Evolutionary conservation across 106 monocot genomes (phyloP).

Genomic region (Narthecium ossifragum): DNA sequence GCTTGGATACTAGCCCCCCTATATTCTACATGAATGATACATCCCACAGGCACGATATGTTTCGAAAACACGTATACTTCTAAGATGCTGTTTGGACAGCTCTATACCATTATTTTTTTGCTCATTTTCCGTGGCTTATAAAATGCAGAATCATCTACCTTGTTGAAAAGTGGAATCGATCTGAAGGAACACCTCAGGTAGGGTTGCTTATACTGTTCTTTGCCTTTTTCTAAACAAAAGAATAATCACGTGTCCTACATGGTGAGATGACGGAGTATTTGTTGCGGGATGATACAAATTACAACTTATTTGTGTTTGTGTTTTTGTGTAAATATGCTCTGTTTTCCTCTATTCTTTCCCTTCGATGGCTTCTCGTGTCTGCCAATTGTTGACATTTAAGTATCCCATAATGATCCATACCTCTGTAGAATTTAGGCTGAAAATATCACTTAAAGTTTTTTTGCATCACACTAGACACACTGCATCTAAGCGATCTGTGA

Average conservation of each 20-base stretch:
- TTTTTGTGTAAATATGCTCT: background rate
- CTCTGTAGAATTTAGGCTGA: no score
- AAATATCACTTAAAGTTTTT: no score
- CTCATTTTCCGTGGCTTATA: background rate
- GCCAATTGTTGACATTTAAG: background rate
- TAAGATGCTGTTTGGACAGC: background rate
- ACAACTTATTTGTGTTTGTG: background rate
- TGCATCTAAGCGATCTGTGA: no score
- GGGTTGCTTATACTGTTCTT: background rate
- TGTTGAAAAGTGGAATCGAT: conserved; percentile 84
- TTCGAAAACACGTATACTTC: background rate
- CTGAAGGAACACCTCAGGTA: conserved; percentile 83
- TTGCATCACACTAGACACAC: no score
- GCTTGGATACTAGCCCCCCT: conserved; percentile 91
- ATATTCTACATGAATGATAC: conserved; percentile 99
- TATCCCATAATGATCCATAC: no score
- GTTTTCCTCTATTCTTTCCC: background rate
- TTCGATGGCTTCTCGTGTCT: background rate
- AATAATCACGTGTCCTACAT: no score
- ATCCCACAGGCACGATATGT: conserved; percentile 66
- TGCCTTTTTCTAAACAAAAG: background rate
- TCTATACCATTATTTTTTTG: background rate
- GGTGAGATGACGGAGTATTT: no score
- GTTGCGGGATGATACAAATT: background rate
- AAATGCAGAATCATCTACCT: conserved; percentile 71